phyloP scores from a whole-genome alignment of 495 filamentous ascomycete species.

The Choiromyces venosus region DNA sequence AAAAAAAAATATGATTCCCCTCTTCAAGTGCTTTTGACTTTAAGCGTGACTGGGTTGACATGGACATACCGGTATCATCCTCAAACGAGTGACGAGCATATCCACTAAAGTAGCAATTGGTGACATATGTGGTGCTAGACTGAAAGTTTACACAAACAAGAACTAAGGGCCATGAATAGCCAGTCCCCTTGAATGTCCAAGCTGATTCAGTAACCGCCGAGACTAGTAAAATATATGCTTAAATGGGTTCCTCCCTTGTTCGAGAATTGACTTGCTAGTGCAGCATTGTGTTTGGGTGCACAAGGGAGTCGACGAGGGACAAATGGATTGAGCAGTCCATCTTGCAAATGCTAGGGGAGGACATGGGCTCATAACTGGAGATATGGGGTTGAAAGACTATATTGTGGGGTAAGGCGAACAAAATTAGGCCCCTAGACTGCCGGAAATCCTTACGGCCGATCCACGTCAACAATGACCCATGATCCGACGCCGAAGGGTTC shows the following conservation, averaged over 20 bases:
- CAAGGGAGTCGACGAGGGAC: background rate
- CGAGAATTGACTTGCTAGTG: background rate
- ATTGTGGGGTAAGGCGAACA: background rate
- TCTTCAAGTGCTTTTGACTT: no score
- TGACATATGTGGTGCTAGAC: no score
- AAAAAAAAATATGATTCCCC: no score
- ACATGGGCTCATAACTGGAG: background rate
- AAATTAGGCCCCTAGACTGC: background rate
- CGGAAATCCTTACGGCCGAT: background rate
- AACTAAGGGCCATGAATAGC: no score
- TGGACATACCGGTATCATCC: no score
- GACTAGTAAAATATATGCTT: background rate
- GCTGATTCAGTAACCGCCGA: background rate
- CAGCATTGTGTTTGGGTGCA: background rate
- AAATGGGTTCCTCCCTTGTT: background rate
- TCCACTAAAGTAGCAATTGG: no score
- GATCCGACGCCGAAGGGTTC: background rate
- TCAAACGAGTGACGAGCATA: no score
- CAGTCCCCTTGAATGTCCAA: no score
- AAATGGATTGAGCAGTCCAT: background rate
- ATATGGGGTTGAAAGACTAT: background rate
- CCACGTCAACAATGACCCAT: background rate
- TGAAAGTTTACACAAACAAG: no score
- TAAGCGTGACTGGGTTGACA: no score
- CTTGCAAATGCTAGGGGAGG: background rate